Evolutionary conservation across 179 eudicot genomes (phyloP).

Genomic region (Patellifolia procumbens): DNA sequence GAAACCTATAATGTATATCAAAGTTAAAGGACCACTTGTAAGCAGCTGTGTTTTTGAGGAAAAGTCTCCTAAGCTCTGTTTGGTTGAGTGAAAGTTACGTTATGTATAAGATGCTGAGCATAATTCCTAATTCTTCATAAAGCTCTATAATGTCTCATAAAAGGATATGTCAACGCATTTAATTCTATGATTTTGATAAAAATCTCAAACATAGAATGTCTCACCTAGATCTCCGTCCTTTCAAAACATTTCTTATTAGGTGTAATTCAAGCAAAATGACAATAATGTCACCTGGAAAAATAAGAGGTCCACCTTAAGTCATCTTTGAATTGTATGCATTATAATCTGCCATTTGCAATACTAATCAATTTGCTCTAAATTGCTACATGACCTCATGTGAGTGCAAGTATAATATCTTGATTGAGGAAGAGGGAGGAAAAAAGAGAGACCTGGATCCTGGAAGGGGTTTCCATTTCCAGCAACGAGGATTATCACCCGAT

Average conservation of each 20-base stretch:
- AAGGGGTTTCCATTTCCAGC: conserved; percentile 32
- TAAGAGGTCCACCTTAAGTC: neutral
- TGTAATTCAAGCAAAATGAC: neutral
- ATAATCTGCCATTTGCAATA: neutral
- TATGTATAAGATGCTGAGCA: too few relatives aligned
- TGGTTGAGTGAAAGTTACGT: neutral
- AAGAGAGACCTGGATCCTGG: conserved; percentile 29
- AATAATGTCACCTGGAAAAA: neutral
- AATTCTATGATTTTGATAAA: neutral
- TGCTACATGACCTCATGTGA: neutral
- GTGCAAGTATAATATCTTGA: neutral
- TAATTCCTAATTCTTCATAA: neutral
- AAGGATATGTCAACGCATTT: neutral
- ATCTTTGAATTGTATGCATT: neutral
- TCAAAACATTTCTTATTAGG: neutral
- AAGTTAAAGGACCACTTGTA: neutral
- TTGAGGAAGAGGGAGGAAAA: neutral
- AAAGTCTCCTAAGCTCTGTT: neutral
- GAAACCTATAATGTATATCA: conserved; percentile 26
- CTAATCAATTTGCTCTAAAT: neutral
- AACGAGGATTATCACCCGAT: conserved; percentile 20
- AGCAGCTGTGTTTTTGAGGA: neutral
- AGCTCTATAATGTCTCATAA: neutral
- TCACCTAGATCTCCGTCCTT: neutral
- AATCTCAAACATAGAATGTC: neutral